phyloP scores from a whole-genome alignment of 2,329 filamentous ascomycete species.

The Colletotrichum sidae region DNA sequence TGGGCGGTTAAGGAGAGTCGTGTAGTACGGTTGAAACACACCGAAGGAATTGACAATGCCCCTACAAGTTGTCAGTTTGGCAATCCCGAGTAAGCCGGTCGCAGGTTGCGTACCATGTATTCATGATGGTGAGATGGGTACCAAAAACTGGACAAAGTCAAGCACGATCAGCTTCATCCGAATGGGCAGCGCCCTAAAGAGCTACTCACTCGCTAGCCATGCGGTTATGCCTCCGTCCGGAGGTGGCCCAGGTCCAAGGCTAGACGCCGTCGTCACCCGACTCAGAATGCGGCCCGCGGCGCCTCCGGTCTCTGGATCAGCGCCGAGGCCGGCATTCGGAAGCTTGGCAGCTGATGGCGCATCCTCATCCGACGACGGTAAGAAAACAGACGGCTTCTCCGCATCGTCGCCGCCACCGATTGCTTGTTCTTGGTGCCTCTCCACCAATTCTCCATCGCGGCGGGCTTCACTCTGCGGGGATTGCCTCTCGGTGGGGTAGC shows the following conservation, averaged over 20 bases:
- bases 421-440: neutral
- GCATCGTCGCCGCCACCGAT: neutral
- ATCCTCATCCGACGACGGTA: slow-evolving; percentile 8
- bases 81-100: neutral
- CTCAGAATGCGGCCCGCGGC: slow-evolving; percentile 54
- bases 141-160: slow-evolving; percentile 45
- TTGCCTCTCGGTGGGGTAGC: slow-evolving; percentile 6
- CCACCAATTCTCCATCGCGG: neutral
- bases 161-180: neutral
- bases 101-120: slow-evolving; percentile 55
- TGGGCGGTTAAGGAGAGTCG: slow-evolving; percentile 48
- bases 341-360: slow-evolving; percentile 3
- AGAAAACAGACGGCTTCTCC: neutral
- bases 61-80: slow-evolving; percentile 42
- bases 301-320: slow-evolving; percentile 32
- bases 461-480: neutral
- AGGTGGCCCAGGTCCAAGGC: slow-evolving; percentile 57
- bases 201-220: slow-evolving; percentile 57
- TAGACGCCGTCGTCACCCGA: slow-evolving; percentile 53
- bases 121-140: slow-evolving; percentile 60
- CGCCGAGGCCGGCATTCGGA: neutral
- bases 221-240: slow-evolving; percentile 62
- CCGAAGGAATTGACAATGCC: slow-evolving; percentile 68
- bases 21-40: slow-evolving; percentile 67
- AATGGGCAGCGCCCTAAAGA: neutral